Conservation (phyloP, 768 basidiomycete species). For the Pholiota conissans region DNA sequence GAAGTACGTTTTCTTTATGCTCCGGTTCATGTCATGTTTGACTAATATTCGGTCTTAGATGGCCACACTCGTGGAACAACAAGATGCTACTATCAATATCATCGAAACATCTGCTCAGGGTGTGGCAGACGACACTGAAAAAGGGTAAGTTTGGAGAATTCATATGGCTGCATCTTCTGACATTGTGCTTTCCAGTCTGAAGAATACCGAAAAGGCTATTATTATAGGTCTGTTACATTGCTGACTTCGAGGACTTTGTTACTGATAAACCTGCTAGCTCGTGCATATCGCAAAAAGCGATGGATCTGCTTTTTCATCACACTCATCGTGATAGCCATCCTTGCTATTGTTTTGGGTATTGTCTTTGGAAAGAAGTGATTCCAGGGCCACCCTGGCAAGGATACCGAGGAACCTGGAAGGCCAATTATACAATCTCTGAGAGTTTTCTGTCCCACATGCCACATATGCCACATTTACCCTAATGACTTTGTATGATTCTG, state of each 20-base stretch:
- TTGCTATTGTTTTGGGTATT: slow-evolving; percentile 61
- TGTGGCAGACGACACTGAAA: slow-evolving; percentile 68
- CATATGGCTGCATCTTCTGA: not conserved
- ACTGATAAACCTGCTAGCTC: slow-evolving; percentile 25
- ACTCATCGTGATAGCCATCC: slow-evolving; percentile 52
- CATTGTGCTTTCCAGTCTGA: slow-evolving; percentile 38
- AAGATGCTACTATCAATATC: slow-evolving; percentile 69
- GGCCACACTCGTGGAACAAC: slow-evolving; percentile 75
- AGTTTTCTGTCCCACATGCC: not conserved
- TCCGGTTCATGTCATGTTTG: not conserved
- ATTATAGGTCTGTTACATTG: slow-evolving; percentile 37
- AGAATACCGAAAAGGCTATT: slow-evolving; percentile 68
- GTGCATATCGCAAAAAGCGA: slow-evolving; percentile 73
- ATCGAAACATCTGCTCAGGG: slow-evolving; percentile 63
- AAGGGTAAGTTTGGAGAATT: slow-evolving; percentile 50
- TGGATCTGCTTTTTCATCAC: slow-evolving; percentile 82
- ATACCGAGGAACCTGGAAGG: not conserved
- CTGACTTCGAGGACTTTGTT: not conserved
- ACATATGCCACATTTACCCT: not conserved
- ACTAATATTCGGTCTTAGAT: slow-evolving; percentile 45
- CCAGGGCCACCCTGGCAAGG: not conserved
- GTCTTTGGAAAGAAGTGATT: slow-evolving; percentile 29
- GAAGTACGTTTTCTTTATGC: slow-evolving; percentile 53
- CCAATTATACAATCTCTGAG: not conserved
- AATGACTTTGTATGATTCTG: not conserved